Evolutionary conservation across 306 rosid genomes (phyloP).

Genomic region (Hylodesmum podocarpum): DNA sequence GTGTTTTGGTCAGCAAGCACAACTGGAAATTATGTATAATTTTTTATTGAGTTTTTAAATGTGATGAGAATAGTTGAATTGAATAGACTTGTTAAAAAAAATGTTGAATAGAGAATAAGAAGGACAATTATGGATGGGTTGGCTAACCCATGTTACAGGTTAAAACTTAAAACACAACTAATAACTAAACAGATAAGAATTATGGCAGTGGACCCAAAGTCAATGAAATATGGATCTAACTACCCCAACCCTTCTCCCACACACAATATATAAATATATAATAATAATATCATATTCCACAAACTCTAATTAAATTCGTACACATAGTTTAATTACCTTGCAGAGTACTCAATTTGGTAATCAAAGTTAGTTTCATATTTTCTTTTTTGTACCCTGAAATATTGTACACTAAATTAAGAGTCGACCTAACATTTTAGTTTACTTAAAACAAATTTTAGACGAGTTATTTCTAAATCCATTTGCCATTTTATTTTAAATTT

Average conservation of each 20-base stretch:
- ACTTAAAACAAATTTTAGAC: not conserved
- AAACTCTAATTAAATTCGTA: not conserved
- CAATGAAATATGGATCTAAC: slow-evolving; percentile 23
- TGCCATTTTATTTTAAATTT: no score
- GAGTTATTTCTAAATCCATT: no score
- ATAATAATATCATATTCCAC: not conserved
- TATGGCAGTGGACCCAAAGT: slow-evolving; percentile 23
- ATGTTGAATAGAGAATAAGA: not conserved
- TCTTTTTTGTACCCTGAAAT: not conserved
- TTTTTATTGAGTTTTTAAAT: not conserved
- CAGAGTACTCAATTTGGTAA: not conserved
- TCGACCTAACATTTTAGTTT: not conserved
- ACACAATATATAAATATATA: not conserved
- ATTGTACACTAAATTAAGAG: no score
- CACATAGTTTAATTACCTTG: not conserved
- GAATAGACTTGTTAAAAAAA: no score
- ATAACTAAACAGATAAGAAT: not conserved
- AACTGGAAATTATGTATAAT: not conserved
- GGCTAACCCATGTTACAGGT: slow-evolving; percentile 6
- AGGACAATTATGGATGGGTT: slow-evolving; percentile 22
- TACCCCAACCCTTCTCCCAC: not conserved
- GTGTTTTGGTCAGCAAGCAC: not conserved
- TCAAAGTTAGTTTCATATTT: not conserved
- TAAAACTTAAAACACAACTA: not conserved
- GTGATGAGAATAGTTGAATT: not conserved